A percentile compares a stretch with the other conserved stretches of the same genome.
phyloP scores from a whole-genome alignment of 2,329 filamentous ascomycete species.

The Ophiocordyceps australis region DNA sequence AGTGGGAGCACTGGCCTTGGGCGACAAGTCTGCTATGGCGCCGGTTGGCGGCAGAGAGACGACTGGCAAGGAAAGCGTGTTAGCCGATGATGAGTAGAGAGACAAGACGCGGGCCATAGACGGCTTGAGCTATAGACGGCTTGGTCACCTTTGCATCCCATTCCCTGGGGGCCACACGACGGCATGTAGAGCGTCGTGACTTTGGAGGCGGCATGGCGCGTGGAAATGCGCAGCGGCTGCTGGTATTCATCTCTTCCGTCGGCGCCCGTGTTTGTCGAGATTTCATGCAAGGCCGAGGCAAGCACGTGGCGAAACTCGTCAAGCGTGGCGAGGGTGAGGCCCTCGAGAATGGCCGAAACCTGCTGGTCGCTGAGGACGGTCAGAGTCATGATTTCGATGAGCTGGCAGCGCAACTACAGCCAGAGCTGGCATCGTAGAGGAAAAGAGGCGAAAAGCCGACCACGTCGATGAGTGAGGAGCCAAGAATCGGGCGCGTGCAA shows the following conservation, averaged over 20 bases:
- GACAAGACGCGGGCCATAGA: too few species aligned
- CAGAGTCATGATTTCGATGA: slow-evolving; percentile 28
- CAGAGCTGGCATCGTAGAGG: neutral
- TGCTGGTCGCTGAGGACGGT: slow-evolving; percentile 39
- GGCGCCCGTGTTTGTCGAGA: slow-evolving; percentile 35
- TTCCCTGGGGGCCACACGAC: slow-evolving; percentile 41
- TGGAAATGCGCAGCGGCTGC: slow-evolving; percentile 33
- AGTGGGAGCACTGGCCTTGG: slow-evolving; percentile 27
- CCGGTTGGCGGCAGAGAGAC: slow-evolving; percentile 38
- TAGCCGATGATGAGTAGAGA: neutral
- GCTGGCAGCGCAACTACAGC: neutral
- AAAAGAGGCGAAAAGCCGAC: too few species aligned
- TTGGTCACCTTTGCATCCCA: slow-evolving; percentile 46
- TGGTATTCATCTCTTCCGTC: slow-evolving; percentile 25
- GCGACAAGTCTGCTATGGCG: slow-evolving; percentile 8
- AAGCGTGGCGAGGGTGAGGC: slow-evolving; percentile 31
- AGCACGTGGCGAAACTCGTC: slow-evolving; percentile 30
- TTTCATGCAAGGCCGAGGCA: slow-evolving; percentile 36
- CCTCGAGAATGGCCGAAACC: slow-evolving; percentile 34
- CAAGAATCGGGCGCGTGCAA: too few species aligned
- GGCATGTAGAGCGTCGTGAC: slow-evolving; percentile 59
- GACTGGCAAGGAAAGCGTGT: slow-evolving; percentile 19
- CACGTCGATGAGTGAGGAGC: too few species aligned
- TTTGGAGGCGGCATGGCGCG: slow-evolving; percentile 26
- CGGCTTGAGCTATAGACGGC: too few species aligned